Conservation (phyloP, 768 basidiomycete species). For the Rhodocollybia butyracea region DNA sequence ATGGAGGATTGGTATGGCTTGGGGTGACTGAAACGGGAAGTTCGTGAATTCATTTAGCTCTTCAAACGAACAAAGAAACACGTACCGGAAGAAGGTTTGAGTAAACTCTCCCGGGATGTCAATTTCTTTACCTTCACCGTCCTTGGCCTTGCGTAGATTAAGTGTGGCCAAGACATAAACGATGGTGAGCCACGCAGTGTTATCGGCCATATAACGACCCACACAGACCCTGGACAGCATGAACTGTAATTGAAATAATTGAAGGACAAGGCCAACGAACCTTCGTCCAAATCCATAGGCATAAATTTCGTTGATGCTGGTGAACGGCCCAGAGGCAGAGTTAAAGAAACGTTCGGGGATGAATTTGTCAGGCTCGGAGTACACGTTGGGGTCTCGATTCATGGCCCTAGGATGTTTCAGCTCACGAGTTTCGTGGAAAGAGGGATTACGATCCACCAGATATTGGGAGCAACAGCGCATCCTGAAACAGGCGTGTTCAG, state of each 20-base stretch:
- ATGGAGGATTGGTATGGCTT: background rate
- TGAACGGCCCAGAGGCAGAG: background rate
- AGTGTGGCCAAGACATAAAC: conserved; percentile 1
- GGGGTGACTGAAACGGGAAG: background rate
- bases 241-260: background rate
- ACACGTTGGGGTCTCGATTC: conserved; percentile 20
- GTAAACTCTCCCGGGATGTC: conserved; percentile 1
- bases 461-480: background rate
- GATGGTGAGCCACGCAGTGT: background rate
- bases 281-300: background rate
- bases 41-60: too few relatives aligned
- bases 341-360: conserved; percentile 15
- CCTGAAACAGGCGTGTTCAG: background rate
- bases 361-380: conserved; percentile 19
- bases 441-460: background rate
- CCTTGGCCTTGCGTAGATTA: background rate
- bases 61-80: background rate
- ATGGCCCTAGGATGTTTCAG: conserved; percentile 15
- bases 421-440: background rate
- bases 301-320: background rate
- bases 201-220: conserved; percentile 4
- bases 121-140: conserved; percentile 1
- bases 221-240: background rate
- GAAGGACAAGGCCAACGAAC: background rate
- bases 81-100: background rate